A percentile compares a stretch with the other conserved stretches of the same genome.
These are phyloP conservation scores for Adansonia madagascariensis DNA, from an alignment of 441 rosid species.

Conservation along the genomic window DNA sequence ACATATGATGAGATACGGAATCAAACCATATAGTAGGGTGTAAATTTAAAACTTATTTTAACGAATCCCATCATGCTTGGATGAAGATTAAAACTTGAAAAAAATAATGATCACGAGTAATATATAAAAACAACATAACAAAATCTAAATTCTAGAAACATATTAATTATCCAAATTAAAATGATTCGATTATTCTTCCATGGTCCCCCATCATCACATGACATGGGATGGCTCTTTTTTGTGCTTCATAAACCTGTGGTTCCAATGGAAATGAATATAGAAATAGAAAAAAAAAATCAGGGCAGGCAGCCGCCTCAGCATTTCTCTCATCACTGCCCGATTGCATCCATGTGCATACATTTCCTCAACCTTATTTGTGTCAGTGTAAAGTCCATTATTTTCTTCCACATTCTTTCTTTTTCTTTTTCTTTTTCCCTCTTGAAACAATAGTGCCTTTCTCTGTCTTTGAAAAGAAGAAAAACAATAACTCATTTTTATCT, in stretches of 20 bases:
- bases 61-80: too few relatives aligned
- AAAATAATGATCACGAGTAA: too few relatives aligned
- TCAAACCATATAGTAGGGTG: too few relatives aligned
- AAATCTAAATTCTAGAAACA: neutral
- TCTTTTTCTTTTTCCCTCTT: neutral
- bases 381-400: neutral
- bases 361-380: neutral
- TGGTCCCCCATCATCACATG: slow-evolving; percentile 35
- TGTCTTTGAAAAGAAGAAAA: neutral
- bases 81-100: too few relatives aligned
- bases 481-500: neutral
- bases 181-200: neutral
- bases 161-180: neutral
- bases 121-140: too few relatives aligned
- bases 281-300: neutral
- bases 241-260: neutral
- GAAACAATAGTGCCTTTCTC: neutral
- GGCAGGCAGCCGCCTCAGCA: neutral
- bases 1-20: too few relatives aligned
- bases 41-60: too few relatives aligned
- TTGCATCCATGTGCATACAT: neutral
- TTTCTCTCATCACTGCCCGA: neutral
- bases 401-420: neutral
- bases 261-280: neutral
- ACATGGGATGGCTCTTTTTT: neutral